Evolutionary conservation across 345 rosid genomes (phyloP).

Genomic region (Viola odorata): DNA sequence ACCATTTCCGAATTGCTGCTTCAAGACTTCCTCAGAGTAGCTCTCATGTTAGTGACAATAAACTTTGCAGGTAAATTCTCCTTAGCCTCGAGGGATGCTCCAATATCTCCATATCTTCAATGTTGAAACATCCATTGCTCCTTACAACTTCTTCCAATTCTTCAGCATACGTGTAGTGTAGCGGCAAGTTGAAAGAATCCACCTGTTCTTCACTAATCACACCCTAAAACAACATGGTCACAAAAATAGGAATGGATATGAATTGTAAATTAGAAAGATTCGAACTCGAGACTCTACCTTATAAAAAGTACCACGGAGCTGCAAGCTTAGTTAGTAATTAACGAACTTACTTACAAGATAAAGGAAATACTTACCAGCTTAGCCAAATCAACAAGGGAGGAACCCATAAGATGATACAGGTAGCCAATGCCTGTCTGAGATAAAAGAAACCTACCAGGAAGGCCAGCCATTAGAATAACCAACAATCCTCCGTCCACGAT

Average conservation of each 20-base stretch:
- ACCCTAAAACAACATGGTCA: neutral
- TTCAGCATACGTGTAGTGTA: neutral
- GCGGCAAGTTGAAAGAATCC: slow-evolving; percentile 4
- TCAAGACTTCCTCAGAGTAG: no score
- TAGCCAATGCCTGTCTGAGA: neutral
- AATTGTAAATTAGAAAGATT: no score
- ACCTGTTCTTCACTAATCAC: slow-evolving; percentile 3
- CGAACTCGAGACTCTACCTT: no score
- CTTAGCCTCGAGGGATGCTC: no score
- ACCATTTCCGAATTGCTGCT: no score
- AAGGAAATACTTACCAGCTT: slow-evolving; percentile 13
- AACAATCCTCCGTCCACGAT: slow-evolving; percentile 22
- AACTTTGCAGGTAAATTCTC: no score
- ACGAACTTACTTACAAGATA: neutral
- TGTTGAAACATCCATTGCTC: neutral
- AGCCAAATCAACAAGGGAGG: slow-evolving; percentile 10
- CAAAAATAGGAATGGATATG: no score
- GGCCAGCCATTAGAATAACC: slow-evolving; percentile 4
- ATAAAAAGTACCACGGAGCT: no score
- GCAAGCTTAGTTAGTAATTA: no score
- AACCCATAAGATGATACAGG: neutral
- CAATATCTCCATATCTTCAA: neutral
- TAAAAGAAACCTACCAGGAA: slow-evolving; percentile 5
- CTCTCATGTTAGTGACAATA: no score
- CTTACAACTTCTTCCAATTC: neutral